Percentiles rank a stretch among this genome's conserved stretches.
Evolutionary conservation across 352 stramenopile species (phyloP).

Genomic region (Globisporangium camurandrum): DNA sequence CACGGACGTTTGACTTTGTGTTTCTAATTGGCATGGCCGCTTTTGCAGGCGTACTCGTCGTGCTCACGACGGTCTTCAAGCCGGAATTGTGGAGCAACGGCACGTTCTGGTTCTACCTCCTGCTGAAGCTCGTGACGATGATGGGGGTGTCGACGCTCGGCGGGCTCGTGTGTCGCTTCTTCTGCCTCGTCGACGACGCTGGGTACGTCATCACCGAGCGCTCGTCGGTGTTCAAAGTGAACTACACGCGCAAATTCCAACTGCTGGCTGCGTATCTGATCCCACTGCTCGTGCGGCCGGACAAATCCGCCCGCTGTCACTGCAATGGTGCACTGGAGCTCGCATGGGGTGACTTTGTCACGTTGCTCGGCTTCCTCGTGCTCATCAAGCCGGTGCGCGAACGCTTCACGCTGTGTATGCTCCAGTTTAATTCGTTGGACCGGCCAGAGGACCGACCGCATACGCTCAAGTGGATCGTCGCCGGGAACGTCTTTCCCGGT

Average conservation of each 20-base stretch:
- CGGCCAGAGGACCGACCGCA: conserved; percentile 73
- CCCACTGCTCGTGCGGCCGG: conserved; percentile 63
- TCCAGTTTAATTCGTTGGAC: conserved; percentile 85
- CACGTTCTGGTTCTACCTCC: conserved; percentile 74
- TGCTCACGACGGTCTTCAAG: conserved; percentile 48
- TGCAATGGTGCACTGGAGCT: conserved; percentile 55
- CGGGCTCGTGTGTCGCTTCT: conserved; percentile 74
- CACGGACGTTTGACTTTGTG: conserved; percentile 76
- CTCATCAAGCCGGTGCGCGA: conserved; percentile 81
- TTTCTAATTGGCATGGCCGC: conserved; percentile 64
- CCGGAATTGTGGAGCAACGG: conserved; percentile 53
- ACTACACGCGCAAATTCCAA: conserved; percentile 82
- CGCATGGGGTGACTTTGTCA: conserved; percentile 80
- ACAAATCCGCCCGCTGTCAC: conserved; percentile 32
- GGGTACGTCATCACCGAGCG: conserved; percentile 83
- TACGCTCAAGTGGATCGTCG: conserved; percentile 76
- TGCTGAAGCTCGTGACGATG: conserved; percentile 78
- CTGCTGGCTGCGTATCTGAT: conserved; percentile 75
- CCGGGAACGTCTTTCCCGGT: conserved; percentile 70
- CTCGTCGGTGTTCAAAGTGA: conserved; percentile 81
- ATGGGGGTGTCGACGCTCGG: conserved; percentile 72
- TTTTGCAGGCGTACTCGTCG: conserved; percentile 34
- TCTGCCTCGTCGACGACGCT: conserved; percentile 73
- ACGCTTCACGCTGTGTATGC: conserved; percentile 77
- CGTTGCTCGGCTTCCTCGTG: conserved; percentile 70